Percentiles rank a stretch among this genome's conserved stretches.
Conservation (phyloP, 1,139 yeast species). For the Saccharomyces pastorianus region DNA sequence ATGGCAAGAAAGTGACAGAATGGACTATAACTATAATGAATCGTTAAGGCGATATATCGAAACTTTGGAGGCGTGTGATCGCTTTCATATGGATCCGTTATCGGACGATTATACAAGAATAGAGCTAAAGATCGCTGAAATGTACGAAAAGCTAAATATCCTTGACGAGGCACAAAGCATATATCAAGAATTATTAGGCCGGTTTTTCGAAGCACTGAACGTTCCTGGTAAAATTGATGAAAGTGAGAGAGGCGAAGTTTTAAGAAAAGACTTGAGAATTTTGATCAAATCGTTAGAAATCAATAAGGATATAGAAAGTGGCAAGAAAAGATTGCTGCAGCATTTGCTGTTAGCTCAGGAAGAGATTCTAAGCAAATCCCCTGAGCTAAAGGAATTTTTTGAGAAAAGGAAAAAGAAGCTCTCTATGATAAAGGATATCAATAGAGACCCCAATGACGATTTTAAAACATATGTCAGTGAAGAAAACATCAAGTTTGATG, state of each 20-base stretch:
- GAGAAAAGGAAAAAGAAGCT: constrained; percentile 25
- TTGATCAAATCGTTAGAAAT: constrained; percentile 60
- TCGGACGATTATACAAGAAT: constrained; percentile 76
- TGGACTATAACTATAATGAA: constrained; percentile 47
- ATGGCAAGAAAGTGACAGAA: constrained; percentile 75
- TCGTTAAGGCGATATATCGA: constrained; percentile 65
- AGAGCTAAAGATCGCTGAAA: constrained; percentile 77
- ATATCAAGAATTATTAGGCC: constrained; percentile 59
- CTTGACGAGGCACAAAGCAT: constrained; percentile 54
- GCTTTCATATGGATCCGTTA: constrained; percentile 44
- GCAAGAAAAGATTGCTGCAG: constrained; percentile 53
- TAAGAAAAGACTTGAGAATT: constrained; percentile 64
- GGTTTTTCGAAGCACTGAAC: constrained; percentile 50
- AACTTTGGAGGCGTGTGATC: constrained; percentile 40
- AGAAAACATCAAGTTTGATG: constrained; percentile 25
- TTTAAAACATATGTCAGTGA: constrained; percentile 27
- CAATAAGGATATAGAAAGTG: constrained; percentile 44
- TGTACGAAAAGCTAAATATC: constrained; percentile 64
- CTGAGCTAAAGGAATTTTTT: constrained; percentile 27
- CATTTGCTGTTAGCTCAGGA: constrained; percentile 62
- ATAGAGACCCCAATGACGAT: constrained; percentile 7
- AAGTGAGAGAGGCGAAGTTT: constrained; percentile 44
- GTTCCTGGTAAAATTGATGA: constrained; percentile 33
- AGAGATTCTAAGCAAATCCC: constrained; percentile 39
- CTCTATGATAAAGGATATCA: neutral